phyloP scores from a whole-genome alignment of 768 basidiomycete genomes.

The Pluteus cervinus region DNA sequence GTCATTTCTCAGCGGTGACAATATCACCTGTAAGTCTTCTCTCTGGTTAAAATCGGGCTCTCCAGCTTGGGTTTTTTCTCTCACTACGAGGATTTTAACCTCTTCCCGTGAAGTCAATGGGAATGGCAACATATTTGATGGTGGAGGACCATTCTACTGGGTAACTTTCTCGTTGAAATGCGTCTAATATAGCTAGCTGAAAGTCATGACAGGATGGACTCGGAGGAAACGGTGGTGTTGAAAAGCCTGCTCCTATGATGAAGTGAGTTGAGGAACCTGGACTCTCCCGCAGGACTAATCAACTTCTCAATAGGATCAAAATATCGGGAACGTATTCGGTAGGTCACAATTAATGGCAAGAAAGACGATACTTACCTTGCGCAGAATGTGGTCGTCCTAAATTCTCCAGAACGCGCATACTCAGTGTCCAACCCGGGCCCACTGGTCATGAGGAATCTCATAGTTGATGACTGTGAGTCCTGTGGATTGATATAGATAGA shows the following conservation, averaged over 20 bases:
- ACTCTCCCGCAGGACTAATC: neutral
- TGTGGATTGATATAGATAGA: neutral
- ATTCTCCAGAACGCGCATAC: constrained; percentile 33
- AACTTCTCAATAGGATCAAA: constrained; percentile 21
- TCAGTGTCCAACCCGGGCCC: constrained; percentile 33
- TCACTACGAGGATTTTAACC: constrained; percentile 4
- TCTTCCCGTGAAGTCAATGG: constrained; percentile 27
- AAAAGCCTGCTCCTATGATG: constrained; percentile 39
- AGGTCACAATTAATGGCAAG: constrained; percentile 14
- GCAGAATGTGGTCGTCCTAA: constrained; percentile 36
- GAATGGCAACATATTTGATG: constrained; percentile 34
- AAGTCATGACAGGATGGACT: constrained; percentile 32
- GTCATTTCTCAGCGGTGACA: constrained; percentile 31
- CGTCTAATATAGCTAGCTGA: neutral
- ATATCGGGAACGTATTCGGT: constrained; percentile 32
- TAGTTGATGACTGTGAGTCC: constrained; percentile 51
- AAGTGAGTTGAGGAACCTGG: constrained; percentile 19
- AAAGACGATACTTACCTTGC: constrained; percentile 18
- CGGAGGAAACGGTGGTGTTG: constrained; percentile 30
- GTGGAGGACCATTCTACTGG: constrained; percentile 39
- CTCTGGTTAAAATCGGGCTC: too few relatives aligned
- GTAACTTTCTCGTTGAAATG: constrained; percentile 13
- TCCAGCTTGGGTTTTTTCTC: neutral
- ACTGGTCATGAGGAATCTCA: constrained; percentile 36
- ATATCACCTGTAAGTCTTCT: constrained; percentile 38